These are phyloP conservation scores for Lasiosphaeria hispida DNA, from an alignment of 495 filamentous ascomycete genomes.

Conservation along the genomic window DNA sequence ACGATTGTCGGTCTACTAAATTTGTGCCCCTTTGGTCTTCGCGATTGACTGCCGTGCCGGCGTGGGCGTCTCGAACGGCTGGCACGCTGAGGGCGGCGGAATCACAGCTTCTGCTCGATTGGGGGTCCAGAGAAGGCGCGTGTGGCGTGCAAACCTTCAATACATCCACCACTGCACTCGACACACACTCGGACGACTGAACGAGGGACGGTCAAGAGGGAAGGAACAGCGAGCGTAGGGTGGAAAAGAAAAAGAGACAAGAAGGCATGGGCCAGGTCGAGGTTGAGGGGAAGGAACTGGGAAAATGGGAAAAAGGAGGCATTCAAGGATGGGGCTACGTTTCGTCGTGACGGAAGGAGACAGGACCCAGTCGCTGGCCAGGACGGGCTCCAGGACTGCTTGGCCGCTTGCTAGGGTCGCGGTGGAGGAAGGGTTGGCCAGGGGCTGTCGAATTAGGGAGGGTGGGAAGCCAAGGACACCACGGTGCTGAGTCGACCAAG, in stretches of 20 bases:
- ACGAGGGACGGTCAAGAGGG: constrained; percentile 26
- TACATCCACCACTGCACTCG: constrained; percentile 14
- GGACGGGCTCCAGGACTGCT: constrained; percentile 13
- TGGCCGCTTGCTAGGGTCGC: constrained; percentile 5
- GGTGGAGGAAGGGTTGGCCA: constrained; percentile 21
- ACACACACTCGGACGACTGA: constrained; percentile 15
- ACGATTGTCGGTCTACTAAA: constrained; percentile 14
- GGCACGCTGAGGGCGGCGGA: constrained; percentile 11
- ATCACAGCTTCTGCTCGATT: constrained; percentile 1
- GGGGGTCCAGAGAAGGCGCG: neutral
- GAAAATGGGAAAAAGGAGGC: constrained; percentile 32
- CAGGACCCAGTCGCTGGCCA: constrained; percentile 21
- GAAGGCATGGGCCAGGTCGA: constrained; percentile 24
- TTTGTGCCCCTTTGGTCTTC: neutral
- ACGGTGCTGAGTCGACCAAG: neutral
- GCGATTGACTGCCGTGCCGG: constrained; percentile 14
- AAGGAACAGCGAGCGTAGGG: constrained; percentile 29
- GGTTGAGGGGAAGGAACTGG: constrained; percentile 28
- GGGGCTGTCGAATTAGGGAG: constrained; percentile 18
- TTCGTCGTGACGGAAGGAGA: constrained; percentile 29
- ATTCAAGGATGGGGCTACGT: constrained; percentile 29
- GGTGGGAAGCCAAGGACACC: constrained; percentile 10
- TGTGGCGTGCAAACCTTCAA: constrained; percentile 7
- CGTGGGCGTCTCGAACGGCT: constrained; percentile 18
- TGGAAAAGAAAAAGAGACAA: constrained; percentile 20